Evolutionary conservation across 2,329 filamentous ascomycete species (phyloP).

Genomic region (Aciculosporium take): DNA sequence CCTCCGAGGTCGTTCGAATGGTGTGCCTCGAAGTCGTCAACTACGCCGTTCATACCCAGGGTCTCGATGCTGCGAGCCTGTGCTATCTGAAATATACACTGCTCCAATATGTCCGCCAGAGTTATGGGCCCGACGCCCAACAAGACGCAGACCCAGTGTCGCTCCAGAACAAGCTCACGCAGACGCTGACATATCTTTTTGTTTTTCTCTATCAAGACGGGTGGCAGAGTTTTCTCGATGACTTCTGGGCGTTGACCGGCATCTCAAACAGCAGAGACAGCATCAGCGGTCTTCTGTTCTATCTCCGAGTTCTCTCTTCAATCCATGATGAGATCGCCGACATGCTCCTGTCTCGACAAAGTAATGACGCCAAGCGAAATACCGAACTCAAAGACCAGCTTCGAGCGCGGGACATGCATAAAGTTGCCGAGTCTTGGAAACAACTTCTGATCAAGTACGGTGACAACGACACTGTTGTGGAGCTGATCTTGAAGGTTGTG

Average conservation of each 20-base stretch:
- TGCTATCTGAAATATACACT: constrained; percentile 66
- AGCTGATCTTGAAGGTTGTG: constrained; percentile 81
- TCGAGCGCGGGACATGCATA: constrained; percentile 72
- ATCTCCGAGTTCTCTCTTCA: constrained; percentile 74
- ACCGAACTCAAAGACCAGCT: constrained; percentile 84
- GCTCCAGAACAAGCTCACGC: constrained; percentile 93
- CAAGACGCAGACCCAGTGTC: constrained; percentile 53
- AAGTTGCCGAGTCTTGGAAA: constrained; percentile 81
- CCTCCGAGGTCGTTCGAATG: constrained; percentile 73
- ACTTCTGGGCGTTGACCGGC: constrained; percentile 66
- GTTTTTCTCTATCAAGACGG: constrained; percentile 70
- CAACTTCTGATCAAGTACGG: constrained; percentile 71
- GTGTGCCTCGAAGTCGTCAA: constrained; percentile 89
- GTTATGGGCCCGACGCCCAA: constrained; percentile 49
- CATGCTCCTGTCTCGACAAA: constrained; percentile 66
- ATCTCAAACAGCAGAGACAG: constrained; percentile 54
- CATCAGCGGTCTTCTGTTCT: constrained; percentile 62
- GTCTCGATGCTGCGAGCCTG: constrained; percentile 59
- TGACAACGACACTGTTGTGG: constrained; percentile 58
- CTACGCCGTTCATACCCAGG: constrained; percentile 69
- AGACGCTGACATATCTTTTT: constrained; percentile 90
- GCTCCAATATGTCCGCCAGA: constrained; percentile 64
- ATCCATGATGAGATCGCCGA: constrained; percentile 97
- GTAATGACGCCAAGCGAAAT: constrained; percentile 69
- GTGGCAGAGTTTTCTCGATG: constrained; percentile 84